Conservation (phyloP, 306 rosid species). For the Cicer yamashitae region DNA sequence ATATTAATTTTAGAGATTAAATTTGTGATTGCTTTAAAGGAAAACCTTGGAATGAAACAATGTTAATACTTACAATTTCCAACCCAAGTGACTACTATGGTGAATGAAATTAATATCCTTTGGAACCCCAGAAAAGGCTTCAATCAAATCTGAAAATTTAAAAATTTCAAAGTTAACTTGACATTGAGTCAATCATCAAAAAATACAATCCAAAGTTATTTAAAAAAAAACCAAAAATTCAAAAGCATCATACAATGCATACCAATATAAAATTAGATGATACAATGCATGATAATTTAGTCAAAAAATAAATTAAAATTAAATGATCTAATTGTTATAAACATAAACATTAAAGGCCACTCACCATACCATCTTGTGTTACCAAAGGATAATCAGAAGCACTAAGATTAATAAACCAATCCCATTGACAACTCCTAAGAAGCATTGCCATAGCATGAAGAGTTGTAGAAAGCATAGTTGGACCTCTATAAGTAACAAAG, state of each 20-base stretch:
- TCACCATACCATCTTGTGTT: constrained; percentile 99
- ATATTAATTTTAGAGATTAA: background rate
- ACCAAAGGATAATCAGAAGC: constrained; percentile 90
- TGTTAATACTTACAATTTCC: constrained; percentile 69
- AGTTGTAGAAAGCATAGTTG: constrained; percentile 93
- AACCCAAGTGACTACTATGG: constrained; percentile 82
- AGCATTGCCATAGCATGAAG: constrained; percentile 84
- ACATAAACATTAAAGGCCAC: constrained; percentile 47
- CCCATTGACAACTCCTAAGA: constrained; percentile 72
- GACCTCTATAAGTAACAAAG: constrained; percentile 88
- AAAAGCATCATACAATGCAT: background rate
- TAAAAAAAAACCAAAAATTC: background rate
- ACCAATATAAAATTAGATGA: background rate
- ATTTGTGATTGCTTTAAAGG: background rate
- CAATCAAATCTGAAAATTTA: constrained; percentile 69
- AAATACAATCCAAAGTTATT: background rate
- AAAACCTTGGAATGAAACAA: background rate
- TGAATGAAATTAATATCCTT: constrained; percentile 82
- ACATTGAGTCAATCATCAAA: background rate
- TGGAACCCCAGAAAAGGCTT: constrained; percentile 76
- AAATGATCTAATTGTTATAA: no score
- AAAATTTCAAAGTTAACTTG: constrained; percentile 22
- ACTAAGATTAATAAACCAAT: constrained; percentile 94
- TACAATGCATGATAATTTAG: background rate
- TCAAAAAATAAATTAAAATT: no score